Percentiles rank a stretch among this genome's conserved stretches.
phyloP scores from a whole-genome alignment of 2,329 filamentous ascomycete genomes.

The Cladosporium colombiae region DNA sequence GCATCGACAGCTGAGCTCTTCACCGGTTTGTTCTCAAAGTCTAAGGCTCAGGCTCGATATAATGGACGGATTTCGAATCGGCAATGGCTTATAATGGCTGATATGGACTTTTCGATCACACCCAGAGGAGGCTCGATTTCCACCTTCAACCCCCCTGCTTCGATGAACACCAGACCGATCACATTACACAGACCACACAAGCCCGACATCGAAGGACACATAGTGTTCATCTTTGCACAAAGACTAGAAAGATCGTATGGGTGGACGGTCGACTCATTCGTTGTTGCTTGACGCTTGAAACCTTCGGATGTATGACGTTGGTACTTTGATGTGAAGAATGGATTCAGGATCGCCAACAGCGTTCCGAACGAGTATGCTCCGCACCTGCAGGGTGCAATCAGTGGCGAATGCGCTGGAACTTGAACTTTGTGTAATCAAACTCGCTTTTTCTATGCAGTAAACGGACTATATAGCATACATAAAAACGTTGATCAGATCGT shows the following conservation, averaged over 20 bases:
- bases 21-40: conserved; percentile 22
- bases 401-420: too few species aligned
- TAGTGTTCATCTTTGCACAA: conserved; percentile 19
- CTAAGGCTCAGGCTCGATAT: conserved; percentile 21
- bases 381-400: too few species aligned
- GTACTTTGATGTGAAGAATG: background rate
- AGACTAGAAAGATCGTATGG: background rate
- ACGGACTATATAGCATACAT: too few species aligned
- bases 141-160: conserved; percentile 23
- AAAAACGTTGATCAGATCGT: too few species aligned
- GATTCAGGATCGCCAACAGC: too few species aligned
- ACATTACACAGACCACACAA: conserved; percentile 25
- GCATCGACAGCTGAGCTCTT: conserved; percentile 23
- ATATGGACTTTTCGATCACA: conserved; percentile 24
- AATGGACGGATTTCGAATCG: conserved; percentile 22
- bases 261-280: background rate
- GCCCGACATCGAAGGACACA: conserved; percentile 25
- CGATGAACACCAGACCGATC: conserved; percentile 18
- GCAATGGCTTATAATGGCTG: conserved; percentile 27
- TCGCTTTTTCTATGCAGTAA: too few species aligned
- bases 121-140: conserved; percentile 24
- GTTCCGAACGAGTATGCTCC: too few species aligned
- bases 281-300: background rate
- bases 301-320: background rate
- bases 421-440: too few species aligned